Base-by-base conservation (phyloP, 1,139 yeast species). In the Protomyces inouyei region DNA sequence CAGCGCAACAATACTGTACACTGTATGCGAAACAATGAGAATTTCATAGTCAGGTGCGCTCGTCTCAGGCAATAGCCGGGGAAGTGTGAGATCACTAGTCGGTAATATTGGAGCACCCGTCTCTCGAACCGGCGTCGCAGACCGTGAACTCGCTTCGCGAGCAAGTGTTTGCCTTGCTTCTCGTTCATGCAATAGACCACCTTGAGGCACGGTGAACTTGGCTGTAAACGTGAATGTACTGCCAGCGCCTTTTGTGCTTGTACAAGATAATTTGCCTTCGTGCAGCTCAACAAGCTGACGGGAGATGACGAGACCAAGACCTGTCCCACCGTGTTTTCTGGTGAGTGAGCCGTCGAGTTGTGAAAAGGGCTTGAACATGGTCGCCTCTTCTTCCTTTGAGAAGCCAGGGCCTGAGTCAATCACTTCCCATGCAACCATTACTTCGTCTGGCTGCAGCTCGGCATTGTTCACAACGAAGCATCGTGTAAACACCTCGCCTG, bases 371-470 rank as follows among this genome's bases (percentile, higher is more conserved):
- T 90, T 96, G 76, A 91, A 91, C 55, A 91, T 95, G 65, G 89
- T 76, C 1, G 85, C 83, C 32, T 74, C 73, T 65, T 74, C 77
- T 40, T 72, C 76, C 28, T 70, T 69, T 64, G 87, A 93, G 67
- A 91, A 91, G 68, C 97, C 97, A 0, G 96, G 87, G 4, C 97
- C 97, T 0, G 96, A 89, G 73, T 91, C 97, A 55, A 82, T 82
- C 25, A 90, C 95, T 68, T 85, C 85, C 65, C 90, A 83, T 70
- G 86, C 85, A 56, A 87, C 73, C 3, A 82, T 88, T 85, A 74
- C 68, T 45, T 64, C 60, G 12, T 68, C 66, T 3, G 60, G 48
- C 9, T 36, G 52, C 12, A 55, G 63, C n/a, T 37, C 52, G 3
- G 35, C 57, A 16, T 37, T 40, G 16, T 53, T n/a, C 28, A 46